Evolutionary conservation across 2,329 filamentous ascomycete species (phyloP).

Genomic region (Cercospora sojina): DNA sequence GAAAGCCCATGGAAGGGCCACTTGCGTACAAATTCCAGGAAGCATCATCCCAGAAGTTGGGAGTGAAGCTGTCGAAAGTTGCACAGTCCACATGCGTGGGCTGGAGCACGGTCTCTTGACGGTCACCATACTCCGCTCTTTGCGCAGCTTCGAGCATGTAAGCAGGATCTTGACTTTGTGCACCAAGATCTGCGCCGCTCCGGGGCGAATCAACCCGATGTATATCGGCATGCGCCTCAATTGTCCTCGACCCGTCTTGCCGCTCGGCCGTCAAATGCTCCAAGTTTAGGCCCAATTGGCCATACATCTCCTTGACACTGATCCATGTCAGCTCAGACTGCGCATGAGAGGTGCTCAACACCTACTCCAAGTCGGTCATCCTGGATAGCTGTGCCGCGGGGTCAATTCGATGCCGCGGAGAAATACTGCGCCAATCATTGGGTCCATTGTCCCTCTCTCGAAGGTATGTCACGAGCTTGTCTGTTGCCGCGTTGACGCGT

Average conservation of each 20-base stretch:
- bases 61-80: background rate
- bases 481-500: background rate
- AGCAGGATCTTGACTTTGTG: no score
- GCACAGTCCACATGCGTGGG: background rate
- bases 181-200: no score
- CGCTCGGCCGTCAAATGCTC: no score
- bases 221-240: no score
- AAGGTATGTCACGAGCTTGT: background rate
- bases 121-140: background rate
- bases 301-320: background rate
- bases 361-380: background rate
- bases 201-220: no score
- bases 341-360: no score
- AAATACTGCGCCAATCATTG: background rate
- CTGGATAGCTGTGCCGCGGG: background rate
- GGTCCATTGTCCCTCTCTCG: background rate
- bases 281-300: background rate
- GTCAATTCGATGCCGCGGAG: background rate
- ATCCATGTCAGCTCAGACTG: background rate
- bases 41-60: background rate
- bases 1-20: background rate
- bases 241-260: no score
- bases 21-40: background rate
- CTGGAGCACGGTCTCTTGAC: background rate
- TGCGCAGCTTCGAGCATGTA: no score